Conservation (phyloP, 2,329 filamentous ascomycete genomes). For the Aphanoascus verrucosus region DNA sequence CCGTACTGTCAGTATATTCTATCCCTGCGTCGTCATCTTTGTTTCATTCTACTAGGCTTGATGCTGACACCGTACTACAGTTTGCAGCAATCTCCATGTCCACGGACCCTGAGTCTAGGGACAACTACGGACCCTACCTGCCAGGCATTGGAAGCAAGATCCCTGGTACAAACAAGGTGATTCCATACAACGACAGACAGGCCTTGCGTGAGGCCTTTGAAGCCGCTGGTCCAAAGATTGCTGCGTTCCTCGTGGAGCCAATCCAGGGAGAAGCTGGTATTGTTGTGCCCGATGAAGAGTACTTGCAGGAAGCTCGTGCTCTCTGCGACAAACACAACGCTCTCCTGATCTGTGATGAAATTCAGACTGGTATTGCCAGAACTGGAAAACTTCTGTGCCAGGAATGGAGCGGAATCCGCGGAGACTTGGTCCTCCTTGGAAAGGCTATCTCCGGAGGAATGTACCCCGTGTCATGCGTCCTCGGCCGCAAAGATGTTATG, state of each 20-base stretch:
- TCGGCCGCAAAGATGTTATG: conserved; percentile 85
- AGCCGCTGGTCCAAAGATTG: conserved; percentile 70
- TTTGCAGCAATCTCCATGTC: conserved; percentile 95
- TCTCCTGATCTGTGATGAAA: conserved; percentile 93
- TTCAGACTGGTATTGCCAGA: conserved; percentile 92
- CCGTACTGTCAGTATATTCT: conserved; percentile 57
- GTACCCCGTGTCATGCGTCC: conserved; percentile 94
- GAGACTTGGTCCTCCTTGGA: conserved; percentile 85
- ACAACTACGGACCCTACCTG: conserved; percentile 94
- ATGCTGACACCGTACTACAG: conserved; percentile 31
- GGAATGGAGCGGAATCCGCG: conserved; percentile 90
- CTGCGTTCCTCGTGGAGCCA: conserved; percentile 88
- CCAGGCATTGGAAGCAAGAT: conserved; percentile 70
- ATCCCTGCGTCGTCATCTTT: background rate
- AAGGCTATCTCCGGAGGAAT: conserved; percentile 98
- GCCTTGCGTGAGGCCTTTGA: conserved; percentile 73
- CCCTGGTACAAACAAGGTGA: conserved; percentile 64
- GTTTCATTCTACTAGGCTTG: background rate
- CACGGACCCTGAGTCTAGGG: conserved; percentile 85
- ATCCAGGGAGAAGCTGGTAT: conserved; percentile 98
- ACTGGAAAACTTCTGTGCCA: conserved; percentile 90
- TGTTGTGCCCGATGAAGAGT: conserved; percentile 83
- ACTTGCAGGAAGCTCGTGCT: conserved; percentile 65
- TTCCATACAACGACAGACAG: conserved; percentile 75
- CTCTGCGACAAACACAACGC: conserved; percentile 95